phyloP scores from a whole-genome alignment of 2,329 filamentous ascomycete species.

The Thyridium curvatum region DNA sequence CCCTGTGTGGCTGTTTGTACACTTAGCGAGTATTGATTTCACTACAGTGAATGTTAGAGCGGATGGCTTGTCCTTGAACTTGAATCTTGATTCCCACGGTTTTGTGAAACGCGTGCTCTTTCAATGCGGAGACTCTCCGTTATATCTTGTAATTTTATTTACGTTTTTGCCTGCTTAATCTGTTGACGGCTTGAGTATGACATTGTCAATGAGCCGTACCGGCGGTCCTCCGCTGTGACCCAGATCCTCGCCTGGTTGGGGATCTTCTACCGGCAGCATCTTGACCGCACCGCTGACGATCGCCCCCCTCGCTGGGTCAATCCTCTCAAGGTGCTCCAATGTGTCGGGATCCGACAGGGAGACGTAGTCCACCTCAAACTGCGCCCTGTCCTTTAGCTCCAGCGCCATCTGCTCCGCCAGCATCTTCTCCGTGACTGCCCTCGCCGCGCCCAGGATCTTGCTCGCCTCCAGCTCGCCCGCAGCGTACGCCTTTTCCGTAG shows the following conservation, averaged over 20 bases:
- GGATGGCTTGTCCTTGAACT: too few relatives aligned
- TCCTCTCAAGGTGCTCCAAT: constrained; percentile 67
- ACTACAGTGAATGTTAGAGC: too few relatives aligned
- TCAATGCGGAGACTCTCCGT: too few relatives aligned
- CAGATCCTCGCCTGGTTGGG: constrained; percentile 64
- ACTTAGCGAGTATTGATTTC: too few relatives aligned
- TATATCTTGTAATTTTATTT: too few relatives aligned
- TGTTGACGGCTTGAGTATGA: constrained; percentile 53
- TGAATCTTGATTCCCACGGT: too few relatives aligned
- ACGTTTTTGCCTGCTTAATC: too few relatives aligned
- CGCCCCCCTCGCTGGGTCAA: constrained; percentile 67
- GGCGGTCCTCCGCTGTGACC: constrained; percentile 66
- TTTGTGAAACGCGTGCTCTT: too few relatives aligned
- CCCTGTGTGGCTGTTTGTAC: too few relatives aligned
- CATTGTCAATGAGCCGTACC: constrained; percentile 91
- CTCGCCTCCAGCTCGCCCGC: constrained; percentile 34
- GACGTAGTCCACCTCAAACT: constrained; percentile 85
- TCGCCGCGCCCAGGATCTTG: constrained; percentile 64
- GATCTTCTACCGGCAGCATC: constrained; percentile 74
- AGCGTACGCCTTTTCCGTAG: constrained; percentile 63
- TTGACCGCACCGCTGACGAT: constrained; percentile 87
- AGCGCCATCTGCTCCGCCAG: constrained; percentile 57
- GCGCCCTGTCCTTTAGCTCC: constrained; percentile 52
- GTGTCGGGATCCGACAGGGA: constrained; percentile 82
- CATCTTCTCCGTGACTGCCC: constrained; percentile 47